Evolutionary conservation across 495 filamentous ascomycete genomes (phyloP).

Genomic region (Cladorrhinum samala): DNA sequence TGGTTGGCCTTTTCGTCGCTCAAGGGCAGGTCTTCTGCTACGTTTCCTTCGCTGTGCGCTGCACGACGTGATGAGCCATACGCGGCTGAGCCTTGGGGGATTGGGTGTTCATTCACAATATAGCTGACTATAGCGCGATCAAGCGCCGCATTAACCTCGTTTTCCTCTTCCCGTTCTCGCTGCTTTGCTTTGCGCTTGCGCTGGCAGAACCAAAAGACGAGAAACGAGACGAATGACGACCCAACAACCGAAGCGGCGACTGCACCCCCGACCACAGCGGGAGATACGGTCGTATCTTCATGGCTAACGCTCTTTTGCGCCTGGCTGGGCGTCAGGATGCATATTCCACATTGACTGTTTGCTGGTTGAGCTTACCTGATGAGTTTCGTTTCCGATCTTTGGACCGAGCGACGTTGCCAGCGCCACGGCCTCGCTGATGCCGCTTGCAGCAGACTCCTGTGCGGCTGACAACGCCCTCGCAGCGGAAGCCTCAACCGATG

Average conservation of each 20-base stretch:
- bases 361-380: constrained; percentile 2
- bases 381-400: neutral
- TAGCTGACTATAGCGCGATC: constrained; percentile 28
- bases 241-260: constrained; percentile 18
- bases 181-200: constrained; percentile 14
- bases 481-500: constrained; percentile 11
- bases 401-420: constrained; percentile 1
- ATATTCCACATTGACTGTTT: too few species aligned
- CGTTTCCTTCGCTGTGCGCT: too few species aligned
- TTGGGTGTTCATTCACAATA: constrained; percentile 23
- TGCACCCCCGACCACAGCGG: constrained; percentile 11
- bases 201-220: constrained; percentile 18
- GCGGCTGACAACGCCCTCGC: constrained; percentile 8
- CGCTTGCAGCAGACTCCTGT: constrained; percentile 12
- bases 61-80: neutral
- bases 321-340: too few species aligned
- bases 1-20: neutral
- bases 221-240: constrained; percentile 17
- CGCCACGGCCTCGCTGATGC: constrained; percentile 3
- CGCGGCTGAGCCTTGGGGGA: neutral
- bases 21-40: too few species aligned
- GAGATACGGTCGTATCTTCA: constrained; percentile 1
- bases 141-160: constrained; percentile 19
- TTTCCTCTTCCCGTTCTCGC: constrained; percentile 13
- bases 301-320: neutral